Evolutionary conservation across 345 rosid genomes (phyloP).

Genomic region (Pistacia vera): DNA sequence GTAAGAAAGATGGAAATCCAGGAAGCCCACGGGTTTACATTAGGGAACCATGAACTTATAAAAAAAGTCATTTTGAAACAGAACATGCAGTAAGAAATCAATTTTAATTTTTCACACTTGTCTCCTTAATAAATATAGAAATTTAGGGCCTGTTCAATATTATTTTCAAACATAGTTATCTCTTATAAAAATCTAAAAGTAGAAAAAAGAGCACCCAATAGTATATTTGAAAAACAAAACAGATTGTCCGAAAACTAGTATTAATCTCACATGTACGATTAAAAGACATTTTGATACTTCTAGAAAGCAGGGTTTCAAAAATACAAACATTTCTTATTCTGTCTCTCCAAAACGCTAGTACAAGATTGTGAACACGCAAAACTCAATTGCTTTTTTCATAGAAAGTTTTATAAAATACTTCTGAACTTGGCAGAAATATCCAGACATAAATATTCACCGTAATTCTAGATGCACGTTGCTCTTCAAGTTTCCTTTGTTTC

Average conservation of each 20-base stretch:
- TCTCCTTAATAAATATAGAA: background rate
- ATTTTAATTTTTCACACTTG: background rate
- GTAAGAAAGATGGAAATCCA: background rate
- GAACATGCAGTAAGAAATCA: background rate
- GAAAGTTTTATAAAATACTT: background rate
- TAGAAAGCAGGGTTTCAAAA: background rate
- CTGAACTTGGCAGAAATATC: background rate
- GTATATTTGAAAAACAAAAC: background rate
- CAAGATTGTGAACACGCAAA: background rate
- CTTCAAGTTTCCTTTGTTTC: conserved; percentile 70
- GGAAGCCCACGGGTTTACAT: background rate
- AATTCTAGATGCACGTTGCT: conserved; percentile 54
- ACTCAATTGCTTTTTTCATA: background rate
- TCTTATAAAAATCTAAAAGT: background rate
- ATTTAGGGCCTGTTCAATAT: background rate
- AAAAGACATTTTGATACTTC: background rate
- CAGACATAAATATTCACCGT: conserved; percentile 52
- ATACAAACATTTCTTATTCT: background rate
- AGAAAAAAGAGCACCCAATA: too few relatives aligned
- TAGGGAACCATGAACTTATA: background rate
- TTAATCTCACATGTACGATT: background rate
- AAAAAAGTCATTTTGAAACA: background rate
- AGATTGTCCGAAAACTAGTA: background rate
- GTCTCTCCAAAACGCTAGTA: background rate
- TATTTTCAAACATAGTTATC: background rate